Evolutionary conservation across 2,329 filamentous ascomycete species (phyloP).

Genomic region (Phialophora verrucosa): DNA sequence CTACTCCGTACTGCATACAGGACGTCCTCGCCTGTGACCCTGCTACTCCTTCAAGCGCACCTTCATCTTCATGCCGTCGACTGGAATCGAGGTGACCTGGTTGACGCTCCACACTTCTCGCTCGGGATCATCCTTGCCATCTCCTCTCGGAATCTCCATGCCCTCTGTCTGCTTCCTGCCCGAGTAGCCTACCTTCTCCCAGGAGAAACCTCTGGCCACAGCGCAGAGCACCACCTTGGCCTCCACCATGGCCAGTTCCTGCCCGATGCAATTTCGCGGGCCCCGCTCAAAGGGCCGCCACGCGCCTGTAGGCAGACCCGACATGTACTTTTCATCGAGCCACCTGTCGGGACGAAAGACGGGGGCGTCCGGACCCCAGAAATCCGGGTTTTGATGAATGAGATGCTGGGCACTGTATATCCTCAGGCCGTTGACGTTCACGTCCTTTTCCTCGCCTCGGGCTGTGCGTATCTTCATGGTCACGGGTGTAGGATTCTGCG

Average conservation of each 20-base stretch:
- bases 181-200: slow-evolving; percentile 43
- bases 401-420: slow-evolving; percentile 37
- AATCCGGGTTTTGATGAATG: slow-evolving; percentile 47
- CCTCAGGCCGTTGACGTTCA: slow-evolving; percentile 33
- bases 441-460: slow-evolving; percentile 27
- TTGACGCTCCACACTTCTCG: slow-evolving; percentile 32
- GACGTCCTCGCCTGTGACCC: too few relatives aligned
- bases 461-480: slow-evolving; percentile 22
- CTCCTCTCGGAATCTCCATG: slow-evolving; percentile 19
- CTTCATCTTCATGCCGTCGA: slow-evolving; percentile 36
- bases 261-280: slow-evolving; percentile 62
- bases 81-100: slow-evolving; percentile 29
- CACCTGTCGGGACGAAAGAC: slow-evolving; percentile 57
- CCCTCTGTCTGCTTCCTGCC: slow-evolving; percentile 20
- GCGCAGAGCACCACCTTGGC: slow-evolving; percentile 58
- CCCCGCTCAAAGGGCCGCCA: slow-evolving; percentile 64
- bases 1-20: too few relatives aligned
- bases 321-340: slow-evolving; percentile 44
- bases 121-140: slow-evolving; percentile 22
- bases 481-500: slow-evolving; percentile 17
- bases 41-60: slow-evolving; percentile 20
- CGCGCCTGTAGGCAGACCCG: slow-evolving; percentile 48
- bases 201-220: slow-evolving; percentile 58
- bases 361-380: slow-evolving; percentile 55
- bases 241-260: slow-evolving; percentile 62